These are phyloP conservation scores for Capsicum pubescens DNA, from an alignment of 257 asterid genomes.

Conservation along the genomic window DNA sequence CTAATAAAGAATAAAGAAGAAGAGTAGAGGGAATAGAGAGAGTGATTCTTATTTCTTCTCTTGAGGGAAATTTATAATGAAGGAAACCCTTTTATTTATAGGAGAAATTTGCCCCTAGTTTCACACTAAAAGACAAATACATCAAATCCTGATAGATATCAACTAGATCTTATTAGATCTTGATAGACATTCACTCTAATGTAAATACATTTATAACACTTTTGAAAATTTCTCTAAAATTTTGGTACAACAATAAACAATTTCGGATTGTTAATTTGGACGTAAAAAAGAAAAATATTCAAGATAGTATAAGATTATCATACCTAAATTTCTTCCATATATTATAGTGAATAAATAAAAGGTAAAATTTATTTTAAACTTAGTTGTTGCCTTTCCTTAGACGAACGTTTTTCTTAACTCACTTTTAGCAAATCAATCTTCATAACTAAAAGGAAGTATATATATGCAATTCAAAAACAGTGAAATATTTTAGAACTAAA, in stretches of 20 bases:
- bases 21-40: too few species aligned
- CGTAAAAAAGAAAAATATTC: not conserved
- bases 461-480: not conserved
- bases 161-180: too few species aligned
- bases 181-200: too few species aligned
- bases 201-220: too few species aligned
- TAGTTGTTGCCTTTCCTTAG: not conserved
- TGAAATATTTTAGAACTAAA: not conserved
- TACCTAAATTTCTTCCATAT: not conserved
- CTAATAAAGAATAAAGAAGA: too few species aligned
- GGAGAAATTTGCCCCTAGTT: too few species aligned
- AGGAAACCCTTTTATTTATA: too few species aligned
- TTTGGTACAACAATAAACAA: not conserved
- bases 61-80: too few species aligned
- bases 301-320: not conserved
- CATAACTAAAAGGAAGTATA: not conserved
- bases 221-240: not conserved
- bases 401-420: not conserved
- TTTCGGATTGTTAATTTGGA: not conserved
- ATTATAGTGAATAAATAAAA: not conserved
- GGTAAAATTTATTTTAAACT: not conserved
- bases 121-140: too few species aligned
- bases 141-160: too few species aligned
- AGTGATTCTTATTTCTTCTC: too few species aligned
- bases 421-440: not conserved